Base-by-base conservation (phyloP, 2,329 filamentous ascomycete genomes). In the Metarhizium album region DNA sequence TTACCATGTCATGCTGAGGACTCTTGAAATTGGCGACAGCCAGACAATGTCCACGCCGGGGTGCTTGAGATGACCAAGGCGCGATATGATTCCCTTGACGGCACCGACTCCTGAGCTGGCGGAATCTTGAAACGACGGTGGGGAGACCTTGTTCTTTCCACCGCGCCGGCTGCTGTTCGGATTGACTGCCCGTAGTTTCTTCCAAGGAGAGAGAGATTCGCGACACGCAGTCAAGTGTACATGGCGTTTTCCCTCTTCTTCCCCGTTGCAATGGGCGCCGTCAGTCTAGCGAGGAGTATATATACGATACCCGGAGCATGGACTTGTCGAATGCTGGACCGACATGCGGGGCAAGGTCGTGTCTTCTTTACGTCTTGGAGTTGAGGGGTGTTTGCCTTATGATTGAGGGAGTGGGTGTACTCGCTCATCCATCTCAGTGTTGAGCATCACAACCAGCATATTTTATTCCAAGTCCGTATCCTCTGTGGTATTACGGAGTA, bases 111-210 rank as follows among this genome's bases (percentile, higher is more conserved):
- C 78, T 51, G 76, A 73, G 40, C 74, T 75, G 20, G 74, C 79
- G 42, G 74, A 74, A 60, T 81, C 78, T 54, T 78, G 73, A 67
- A 82, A 82, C 24, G 75, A 79, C n/a, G 79, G 74, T 2, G 78
- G 77, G 60, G 82, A 83, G 54, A 83, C 74, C 55, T 83, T 78
- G 60, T 83, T 82, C 76, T 57, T 81, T 80, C 79, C 79, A 82
- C 78, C 78, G 82, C 16, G 62, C 60, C 31, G 62, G 61, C 8
- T 55, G 55, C 48, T 60, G 63, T 35, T 63, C 53, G 24, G 45
- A 54, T 37, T 50, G 45, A 24, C 50, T 54, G 3, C 55, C 55
- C 62, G 66, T 65, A 46, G 13, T 57, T 51, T 18, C 37, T 6
- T n/a, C 16, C 20, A 43, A 4, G 11, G 16, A 35, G 9, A 35